Conservation (phyloP, 345 rosid genomes). For the Brassica juncea region DNA sequence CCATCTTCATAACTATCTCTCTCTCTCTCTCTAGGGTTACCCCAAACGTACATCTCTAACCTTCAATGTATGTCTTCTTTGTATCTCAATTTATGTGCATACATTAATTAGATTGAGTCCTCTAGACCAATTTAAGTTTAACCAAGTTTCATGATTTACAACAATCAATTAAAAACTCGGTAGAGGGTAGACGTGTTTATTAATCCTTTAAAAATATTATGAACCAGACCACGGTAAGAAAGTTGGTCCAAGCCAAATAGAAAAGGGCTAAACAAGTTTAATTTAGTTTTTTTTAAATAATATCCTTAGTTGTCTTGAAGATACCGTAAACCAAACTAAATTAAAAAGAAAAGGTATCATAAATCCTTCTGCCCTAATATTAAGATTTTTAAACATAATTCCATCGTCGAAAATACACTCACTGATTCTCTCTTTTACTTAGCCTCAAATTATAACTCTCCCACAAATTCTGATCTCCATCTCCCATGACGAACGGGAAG, state of each 20-base stretch:
- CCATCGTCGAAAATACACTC: constrained; percentile 1
- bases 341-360: background rate
- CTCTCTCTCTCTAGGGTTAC: constrained; percentile 27
- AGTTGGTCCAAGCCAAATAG: background rate
- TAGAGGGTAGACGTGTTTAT: background rate
- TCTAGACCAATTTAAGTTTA: constrained; percentile 11
- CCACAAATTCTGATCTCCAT: constrained; percentile 74
- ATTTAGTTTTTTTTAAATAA: background rate
- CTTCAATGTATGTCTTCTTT: constrained; percentile 26
- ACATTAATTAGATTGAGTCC: constrained; percentile 27
- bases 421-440: constrained; percentile 61
- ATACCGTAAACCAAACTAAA: background rate
- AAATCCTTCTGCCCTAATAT: background rate
- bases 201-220: background rate
- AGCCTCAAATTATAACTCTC: constrained; percentile 79
- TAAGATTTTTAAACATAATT: background rate
- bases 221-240: constrained; percentile 1
- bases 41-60: constrained; percentile 27
- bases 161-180: background rate
- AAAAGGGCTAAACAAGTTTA: background rate
- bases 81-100: constrained; percentile 33
- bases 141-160: constrained; percentile 14
- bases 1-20: constrained; percentile 27
- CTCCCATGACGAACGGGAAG: constrained; percentile 77
- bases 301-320: background rate